Percentiles rank a stretch among this genome's conserved stretches.
Conservation (phyloP, 2,329 filamentous ascomycete genomes). For the Trichoderma polysporum region DNA sequence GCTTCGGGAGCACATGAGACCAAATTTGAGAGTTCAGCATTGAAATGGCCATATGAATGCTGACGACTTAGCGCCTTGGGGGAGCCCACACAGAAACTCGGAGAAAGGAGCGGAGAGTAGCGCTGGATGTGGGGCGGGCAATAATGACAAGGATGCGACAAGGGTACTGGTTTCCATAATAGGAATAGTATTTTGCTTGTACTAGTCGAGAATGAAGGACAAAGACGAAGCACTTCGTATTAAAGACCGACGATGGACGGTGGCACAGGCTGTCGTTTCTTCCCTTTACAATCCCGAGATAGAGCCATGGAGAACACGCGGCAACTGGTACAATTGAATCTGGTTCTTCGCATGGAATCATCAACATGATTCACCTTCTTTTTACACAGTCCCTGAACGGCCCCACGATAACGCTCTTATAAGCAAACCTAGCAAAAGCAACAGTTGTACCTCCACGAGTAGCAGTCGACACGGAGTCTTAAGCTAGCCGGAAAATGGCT, state of each 20-base stretch:
- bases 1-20: neutral
- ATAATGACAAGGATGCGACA: neutral
- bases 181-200: neutral
- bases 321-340: neutral
- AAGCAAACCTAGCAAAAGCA: no score
- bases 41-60: neutral
- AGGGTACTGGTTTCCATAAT: conserved; percentile 8
- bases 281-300: neutral
- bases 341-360: neutral
- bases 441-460: no score
- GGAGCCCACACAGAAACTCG: neutral
- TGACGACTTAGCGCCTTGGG: neutral
- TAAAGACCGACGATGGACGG: neutral
- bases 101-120: neutral
- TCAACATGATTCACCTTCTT: no score
- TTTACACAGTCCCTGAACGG: no score
- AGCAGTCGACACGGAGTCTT: no score
- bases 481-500: no score
- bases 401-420: no score
- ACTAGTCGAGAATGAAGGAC: neutral
- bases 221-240: no score
- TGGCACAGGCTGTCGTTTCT: neutral
- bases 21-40: neutral
- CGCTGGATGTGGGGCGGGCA: neutral
- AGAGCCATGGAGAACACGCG: neutral